Evolutionary conservation across 2,329 filamentous ascomycete species (phyloP).

Genomic region (Pochonia chlamydosporia): DNA sequence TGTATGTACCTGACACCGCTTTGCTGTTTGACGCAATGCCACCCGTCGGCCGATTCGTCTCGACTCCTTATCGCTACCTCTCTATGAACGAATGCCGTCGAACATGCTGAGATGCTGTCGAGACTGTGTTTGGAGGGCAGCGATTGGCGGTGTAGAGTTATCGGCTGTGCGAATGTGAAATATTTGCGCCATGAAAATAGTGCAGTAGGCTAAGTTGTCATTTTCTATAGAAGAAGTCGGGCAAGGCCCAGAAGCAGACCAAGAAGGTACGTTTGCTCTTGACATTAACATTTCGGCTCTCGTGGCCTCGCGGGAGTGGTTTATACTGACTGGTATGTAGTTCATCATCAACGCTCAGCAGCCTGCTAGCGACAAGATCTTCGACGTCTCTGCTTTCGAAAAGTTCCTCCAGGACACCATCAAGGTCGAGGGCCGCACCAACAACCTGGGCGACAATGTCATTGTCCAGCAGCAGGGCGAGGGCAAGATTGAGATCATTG

Average conservation of each 20-base stretch:
- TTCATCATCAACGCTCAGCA: slow-evolving; percentile 99
- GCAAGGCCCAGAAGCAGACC: slow-evolving; percentile 71
- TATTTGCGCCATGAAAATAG: slow-evolving; percentile 21
- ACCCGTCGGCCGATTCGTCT: not conserved
- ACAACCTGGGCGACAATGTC: slow-evolving; percentile 93
- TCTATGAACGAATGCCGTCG: not conserved
- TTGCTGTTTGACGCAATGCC: slow-evolving; percentile 69
- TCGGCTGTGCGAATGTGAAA: not conserved
- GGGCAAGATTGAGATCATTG: slow-evolving; percentile 96
- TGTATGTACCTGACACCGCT: slow-evolving; percentile 84
- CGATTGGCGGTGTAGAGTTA: too few relatives aligned
- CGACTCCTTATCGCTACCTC: not conserved
- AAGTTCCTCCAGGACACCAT: slow-evolving; percentile 99
- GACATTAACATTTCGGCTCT: too few relatives aligned
- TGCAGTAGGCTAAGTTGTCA: slow-evolving; percentile 95
- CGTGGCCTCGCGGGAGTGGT: too few relatives aligned
- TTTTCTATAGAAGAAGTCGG: slow-evolving; percentile 55
- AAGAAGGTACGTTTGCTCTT: slow-evolving; percentile 63
- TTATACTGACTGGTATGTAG: slow-evolving; percentile 38
- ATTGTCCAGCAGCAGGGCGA: slow-evolving; percentile 86
- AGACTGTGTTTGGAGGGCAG: too few relatives aligned
- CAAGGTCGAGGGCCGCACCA: slow-evolving; percentile 98
- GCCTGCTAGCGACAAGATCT: slow-evolving; percentile 99
- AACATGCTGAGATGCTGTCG: too few relatives aligned
- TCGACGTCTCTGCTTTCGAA: slow-evolving; percentile 97